Conservation (phyloP, 148 eudicot species). For the Vaccinium darrowii region DNA sequence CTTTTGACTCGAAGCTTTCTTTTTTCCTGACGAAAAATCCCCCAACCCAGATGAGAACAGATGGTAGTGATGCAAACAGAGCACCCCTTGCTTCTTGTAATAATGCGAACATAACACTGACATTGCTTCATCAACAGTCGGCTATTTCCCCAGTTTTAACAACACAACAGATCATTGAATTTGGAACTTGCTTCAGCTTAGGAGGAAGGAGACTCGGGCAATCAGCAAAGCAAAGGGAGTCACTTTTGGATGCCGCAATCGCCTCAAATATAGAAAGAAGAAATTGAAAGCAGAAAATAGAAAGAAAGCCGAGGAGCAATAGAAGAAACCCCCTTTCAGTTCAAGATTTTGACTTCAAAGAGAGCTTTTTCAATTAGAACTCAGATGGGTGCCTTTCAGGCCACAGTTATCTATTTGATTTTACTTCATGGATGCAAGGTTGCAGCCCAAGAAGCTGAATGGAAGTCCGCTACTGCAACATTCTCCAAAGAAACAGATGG, state of each 20-base stretch:
- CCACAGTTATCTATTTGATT: constrained; percentile 16
- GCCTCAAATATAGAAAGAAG: background rate
- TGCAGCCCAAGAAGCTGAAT: constrained; percentile 36
- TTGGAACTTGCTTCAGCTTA: no score
- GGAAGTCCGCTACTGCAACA: constrained; percentile 66
- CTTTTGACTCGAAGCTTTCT: background rate
- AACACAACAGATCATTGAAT: no score
- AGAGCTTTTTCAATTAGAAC: background rate
- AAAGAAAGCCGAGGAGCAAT: background rate
- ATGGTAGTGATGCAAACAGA: no score
- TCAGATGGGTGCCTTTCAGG: constrained; percentile 1
- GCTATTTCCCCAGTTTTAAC: no score
- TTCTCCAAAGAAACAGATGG: constrained; percentile 47
- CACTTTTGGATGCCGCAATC: no score
- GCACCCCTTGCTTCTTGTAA: no score
- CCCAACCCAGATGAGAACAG: no score
- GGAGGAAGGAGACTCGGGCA: no score
- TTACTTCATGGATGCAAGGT: constrained; percentile 26
- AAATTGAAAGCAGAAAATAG: background rate
- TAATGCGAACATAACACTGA: no score
- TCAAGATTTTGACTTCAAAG: background rate
- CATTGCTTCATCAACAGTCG: no score
- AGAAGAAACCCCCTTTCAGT: background rate
- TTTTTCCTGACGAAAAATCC: background rate
- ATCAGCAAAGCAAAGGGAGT: no score